Evolutionary conservation across 2,329 filamentous ascomycete species (phyloP), one percentile per base, ranked within the genome.

Genomic region (Graphilbum fragrans): DNA sequence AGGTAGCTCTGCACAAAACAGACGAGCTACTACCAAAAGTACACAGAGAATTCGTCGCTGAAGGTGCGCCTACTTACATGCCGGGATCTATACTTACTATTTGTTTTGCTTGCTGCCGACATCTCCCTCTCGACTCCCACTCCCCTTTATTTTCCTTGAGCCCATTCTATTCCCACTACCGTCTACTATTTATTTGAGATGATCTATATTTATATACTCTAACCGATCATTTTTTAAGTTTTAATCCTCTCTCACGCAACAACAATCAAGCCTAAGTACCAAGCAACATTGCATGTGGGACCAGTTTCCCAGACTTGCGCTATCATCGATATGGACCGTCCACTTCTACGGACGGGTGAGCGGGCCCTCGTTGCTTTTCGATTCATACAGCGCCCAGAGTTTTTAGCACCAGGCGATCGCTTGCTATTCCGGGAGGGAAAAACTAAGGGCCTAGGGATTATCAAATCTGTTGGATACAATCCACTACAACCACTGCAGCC

Each of bases 261-360:
- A 0, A 98, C 92, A 35, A 98, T 98, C 60, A 92, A 94, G 61
- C 86, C 80, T 1, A 90, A 87, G 53, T 98, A 98, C 51, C 92
- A 98, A 65, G 92, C 92, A 1, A 98, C 96, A 88, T 72, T 98
- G 19, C 92, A 98, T 53, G 88, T 98, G 5, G 92, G 92, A 0
- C 85, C 92, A 0, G 84, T 98, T 35, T 86, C 83, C 33, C 92
- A 98, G 63, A 98, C 92, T 0, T 98, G 92, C 56, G 80, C 87
- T 11, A 95, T 98, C 56, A 94, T 98, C 54, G 92, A 95, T 55
- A 92, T 98, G 50, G 35, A 98, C 57, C 80, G 90, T n/a, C 83
- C 84, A 21, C 92, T 88, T 53, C 95, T 98, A 49, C 78, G 92
- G 8, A 95, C 90, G 0, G 92, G 92, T 10, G 92, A 96, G 58